phyloP scores from a whole-genome alignment of 495 filamentous ascomycete genomes.

The Copromyces sp. region DNA sequence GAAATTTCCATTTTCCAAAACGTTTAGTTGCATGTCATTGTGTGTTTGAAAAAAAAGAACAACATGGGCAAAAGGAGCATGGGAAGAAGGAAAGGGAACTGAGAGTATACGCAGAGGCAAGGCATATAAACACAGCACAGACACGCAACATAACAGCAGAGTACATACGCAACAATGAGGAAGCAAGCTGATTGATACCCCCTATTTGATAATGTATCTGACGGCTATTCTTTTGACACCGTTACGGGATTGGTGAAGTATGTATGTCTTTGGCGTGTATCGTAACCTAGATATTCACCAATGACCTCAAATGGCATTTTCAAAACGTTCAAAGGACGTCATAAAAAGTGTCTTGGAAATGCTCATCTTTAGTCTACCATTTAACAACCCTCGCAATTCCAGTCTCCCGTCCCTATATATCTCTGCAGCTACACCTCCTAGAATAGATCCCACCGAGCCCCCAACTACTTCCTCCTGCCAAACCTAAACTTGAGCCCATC shows the following conservation, averaged over 20 bases:
- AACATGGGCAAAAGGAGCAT: neutral
- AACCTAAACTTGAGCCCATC: constrained; percentile 46
- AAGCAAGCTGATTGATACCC: neutral
- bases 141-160: neutral
- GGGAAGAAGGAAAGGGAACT: neutral
- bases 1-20: neutral
- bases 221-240: neutral
- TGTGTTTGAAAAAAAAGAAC: neutral
- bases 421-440: neutral
- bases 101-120: neutral
- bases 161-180: neutral
- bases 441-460: neutral
- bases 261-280: neutral
- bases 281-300: neutral
- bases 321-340: neutral
- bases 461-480: constrained; percentile 19
- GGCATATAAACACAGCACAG: neutral
- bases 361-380: neutral
- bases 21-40: neutral
- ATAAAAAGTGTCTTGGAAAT: neutral
- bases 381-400: neutral
- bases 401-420: neutral
- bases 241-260: neutral
- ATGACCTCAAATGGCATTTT: neutral
- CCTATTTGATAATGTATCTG: neutral